phyloP scores from a whole-genome alignment of 495 filamentous ascomycete genomes.

The Venustampulla echinocandica region DNA sequence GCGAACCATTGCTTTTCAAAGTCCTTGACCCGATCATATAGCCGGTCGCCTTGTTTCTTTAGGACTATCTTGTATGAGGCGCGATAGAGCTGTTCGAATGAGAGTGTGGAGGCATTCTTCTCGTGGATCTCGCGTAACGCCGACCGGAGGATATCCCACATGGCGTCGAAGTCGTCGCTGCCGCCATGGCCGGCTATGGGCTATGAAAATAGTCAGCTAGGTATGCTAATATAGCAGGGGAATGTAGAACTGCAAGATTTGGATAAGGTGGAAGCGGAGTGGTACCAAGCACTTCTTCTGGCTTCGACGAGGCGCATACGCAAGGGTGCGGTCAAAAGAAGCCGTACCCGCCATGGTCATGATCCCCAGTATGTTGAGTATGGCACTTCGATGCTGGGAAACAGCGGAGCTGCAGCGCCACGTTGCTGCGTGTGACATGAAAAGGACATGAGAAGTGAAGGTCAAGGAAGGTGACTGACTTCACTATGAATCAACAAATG shows the following conservation, averaged over 20 bases:
- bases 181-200: constrained; percentile 12
- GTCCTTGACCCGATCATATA: constrained; percentile 69
- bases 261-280: neutral
- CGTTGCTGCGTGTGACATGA: too few relatives aligned
- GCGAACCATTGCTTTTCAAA: constrained; percentile 77
- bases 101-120: constrained; percentile 81
- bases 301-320: neutral
- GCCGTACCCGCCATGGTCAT: neutral
- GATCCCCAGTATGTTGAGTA: neutral
- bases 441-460: neutral
- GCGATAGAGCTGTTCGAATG: constrained; percentile 93
- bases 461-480: neutral
- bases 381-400: neutral
- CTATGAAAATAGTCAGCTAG: constrained; percentile 3
- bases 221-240: neutral
- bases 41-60: constrained; percentile 71
- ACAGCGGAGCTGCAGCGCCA: too few relatives aligned
- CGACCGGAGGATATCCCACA: constrained; percentile 64
- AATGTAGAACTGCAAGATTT: neutral
- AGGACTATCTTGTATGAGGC: constrained; percentile 94
- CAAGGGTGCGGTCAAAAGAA: neutral
- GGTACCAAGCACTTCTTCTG: neutral
- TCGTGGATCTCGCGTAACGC: constrained; percentile 82
- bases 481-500: neutral
- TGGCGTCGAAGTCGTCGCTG: constrained; percentile 30